Conservation (phyloP, 257 asterid genomes). For the Solanum gandarillasii region DNA sequence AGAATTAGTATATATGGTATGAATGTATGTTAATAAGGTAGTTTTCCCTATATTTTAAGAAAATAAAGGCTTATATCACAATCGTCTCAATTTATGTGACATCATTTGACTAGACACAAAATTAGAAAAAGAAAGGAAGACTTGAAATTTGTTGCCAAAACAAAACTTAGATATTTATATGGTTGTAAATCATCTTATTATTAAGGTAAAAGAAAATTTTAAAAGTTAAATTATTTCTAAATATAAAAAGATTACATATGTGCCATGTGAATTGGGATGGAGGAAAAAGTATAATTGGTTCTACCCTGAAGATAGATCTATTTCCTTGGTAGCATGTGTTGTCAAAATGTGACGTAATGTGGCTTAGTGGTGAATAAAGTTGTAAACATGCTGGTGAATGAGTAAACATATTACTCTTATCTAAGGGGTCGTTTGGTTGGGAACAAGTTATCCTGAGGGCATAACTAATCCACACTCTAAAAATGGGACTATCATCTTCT, state of each 20-base stretch:
- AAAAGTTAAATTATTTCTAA: not conserved
- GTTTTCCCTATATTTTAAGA: not conserved
- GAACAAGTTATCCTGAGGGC: not conserved
- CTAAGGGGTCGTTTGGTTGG: not conserved
- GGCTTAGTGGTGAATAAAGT: not conserved
- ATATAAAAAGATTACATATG: not conserved
- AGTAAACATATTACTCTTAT: not conserved
- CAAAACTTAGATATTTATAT: not conserved
- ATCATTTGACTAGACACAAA: not conserved
- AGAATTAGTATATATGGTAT: not conserved
- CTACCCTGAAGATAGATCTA: not conserved
- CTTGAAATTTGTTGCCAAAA: not conserved
- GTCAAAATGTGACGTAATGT: not conserved
- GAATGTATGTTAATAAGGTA: not conserved
- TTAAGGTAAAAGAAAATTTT: not conserved
- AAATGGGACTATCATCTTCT: not conserved
- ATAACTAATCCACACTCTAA: not conserved
- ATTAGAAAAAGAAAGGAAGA: not conserved
- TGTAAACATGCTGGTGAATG: not conserved
- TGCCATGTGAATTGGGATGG: not conserved
- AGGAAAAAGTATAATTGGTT: not conserved
- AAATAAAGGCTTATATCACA: no score
- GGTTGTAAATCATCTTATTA: not conserved
- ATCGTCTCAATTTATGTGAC: not conserved
- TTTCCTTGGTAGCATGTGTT: not conserved